phyloP scores from a whole-genome alignment of 164 flowering plant genomes.

The Dillenia turbinata region DNA sequence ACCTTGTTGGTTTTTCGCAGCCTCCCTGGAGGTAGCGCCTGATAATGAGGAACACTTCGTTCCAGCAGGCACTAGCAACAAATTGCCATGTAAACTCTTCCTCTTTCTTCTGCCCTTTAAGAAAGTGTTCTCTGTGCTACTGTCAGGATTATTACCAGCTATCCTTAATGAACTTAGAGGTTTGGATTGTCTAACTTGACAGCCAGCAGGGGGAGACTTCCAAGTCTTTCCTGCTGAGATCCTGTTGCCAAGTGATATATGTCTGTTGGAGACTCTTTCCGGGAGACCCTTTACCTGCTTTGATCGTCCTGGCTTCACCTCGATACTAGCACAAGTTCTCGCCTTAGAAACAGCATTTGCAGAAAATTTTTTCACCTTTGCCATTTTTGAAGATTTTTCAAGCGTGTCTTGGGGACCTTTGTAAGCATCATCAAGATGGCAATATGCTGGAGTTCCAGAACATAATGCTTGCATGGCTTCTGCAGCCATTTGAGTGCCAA shows the following conservation, averaged over 20 bases:
- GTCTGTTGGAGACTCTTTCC: neutral
- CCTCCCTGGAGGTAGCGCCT: too few relatives aligned
- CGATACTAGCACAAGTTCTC: too few relatives aligned
- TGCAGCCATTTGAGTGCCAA: conserved; percentile 93
- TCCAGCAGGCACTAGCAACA: too few relatives aligned
- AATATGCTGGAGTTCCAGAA: conserved; percentile 22
- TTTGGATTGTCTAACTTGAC: conserved; percentile 40
- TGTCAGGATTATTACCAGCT: conserved; percentile 7
- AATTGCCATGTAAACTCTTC: conserved; percentile 2
- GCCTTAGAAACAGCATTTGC: too few relatives aligned
- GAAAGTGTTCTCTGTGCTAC: conserved; percentile 3
- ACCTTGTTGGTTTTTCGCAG: conserved; percentile 7
- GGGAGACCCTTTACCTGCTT: conserved; percentile 5
- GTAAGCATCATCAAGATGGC: conserved; percentile 11
- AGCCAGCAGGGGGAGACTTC: conserved; percentile 35
- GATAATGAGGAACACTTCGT: too few relatives aligned
- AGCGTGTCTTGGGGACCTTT: conserved; percentile 2
- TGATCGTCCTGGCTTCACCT: neutral
- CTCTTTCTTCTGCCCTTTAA: conserved; percentile 8
- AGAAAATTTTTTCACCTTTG: too few relatives aligned
- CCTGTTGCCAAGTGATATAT: conserved; percentile 9
- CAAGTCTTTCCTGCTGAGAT: conserved; percentile 14
- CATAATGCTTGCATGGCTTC: conserved; percentile 88
- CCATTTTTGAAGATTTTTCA: too few relatives aligned
- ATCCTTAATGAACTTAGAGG: conserved; percentile 8